Evolutionary conservation across 768 basidiomycete species (phyloP), one percentile per base, ranked within the genome.

Genomic region (Trametes cinnabarina): DNA sequence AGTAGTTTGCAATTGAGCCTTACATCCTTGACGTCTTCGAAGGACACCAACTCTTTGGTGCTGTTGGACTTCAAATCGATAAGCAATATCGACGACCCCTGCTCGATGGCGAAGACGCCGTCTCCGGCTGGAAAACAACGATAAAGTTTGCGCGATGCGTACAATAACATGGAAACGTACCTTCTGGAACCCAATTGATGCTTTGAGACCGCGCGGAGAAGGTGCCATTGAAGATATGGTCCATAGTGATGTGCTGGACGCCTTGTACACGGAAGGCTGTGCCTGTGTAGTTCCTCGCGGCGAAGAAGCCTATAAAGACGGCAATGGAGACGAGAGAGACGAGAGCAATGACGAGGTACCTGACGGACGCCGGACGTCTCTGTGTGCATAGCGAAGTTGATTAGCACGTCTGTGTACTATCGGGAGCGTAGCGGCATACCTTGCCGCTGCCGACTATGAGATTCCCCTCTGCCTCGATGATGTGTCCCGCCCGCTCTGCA

Each of bases 171-270:
- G 35, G 9, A 23, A 22, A 43, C 34, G 17, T 61, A 93, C 95
- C 96, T 82, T 97, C 94, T 9, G 88, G 84, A 26, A 98, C 87
- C 97, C 97, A 99, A 42, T 85, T 78, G 32, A 99, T 69, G 20
- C 65, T 65, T 47, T 78, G 76, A 2, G 68, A 64, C 3, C 78
- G 67, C 2, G 77, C 72, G 15, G 32, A 59, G 68, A 98, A 98
- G 2, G 95, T 98, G 3, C 92, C 93, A 68, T 97, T 96, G 76
- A 93, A 94, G 49, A 97, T 72, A 69, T 94, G 88, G 68, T 98
- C 92, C 80, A 98, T 84, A 4, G 87, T 88, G 28, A 98, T 77
- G 63, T 83, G 89, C 57, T 77, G 77, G 34, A 71, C 77, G 2
- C 91, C 89, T 25, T 78, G 77, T 5, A 76, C 65, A 65, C 72